Conservation (phyloP, 164 flowering plant genomes). For the Liquidambar formosana region DNA sequence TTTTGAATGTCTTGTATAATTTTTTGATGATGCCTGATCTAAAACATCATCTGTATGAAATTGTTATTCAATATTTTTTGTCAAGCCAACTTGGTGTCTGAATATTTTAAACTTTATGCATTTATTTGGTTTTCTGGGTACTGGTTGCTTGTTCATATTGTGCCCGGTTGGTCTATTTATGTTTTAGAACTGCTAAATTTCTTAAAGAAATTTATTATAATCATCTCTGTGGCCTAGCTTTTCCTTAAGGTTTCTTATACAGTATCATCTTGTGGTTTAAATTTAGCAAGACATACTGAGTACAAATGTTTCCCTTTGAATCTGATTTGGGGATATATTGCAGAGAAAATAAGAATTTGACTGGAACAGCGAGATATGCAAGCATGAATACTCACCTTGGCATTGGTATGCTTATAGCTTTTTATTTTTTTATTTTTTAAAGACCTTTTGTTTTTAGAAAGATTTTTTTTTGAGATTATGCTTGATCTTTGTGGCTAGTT, state of each 20-base stretch:
- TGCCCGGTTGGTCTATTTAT: background rate
- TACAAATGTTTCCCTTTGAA: background rate
- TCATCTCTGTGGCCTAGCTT: background rate
- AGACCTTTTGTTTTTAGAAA: background rate
- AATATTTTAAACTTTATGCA: background rate
- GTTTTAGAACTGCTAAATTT: background rate
- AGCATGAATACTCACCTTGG: slow-evolving; percentile 83
- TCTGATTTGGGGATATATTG: slow-evolving; percentile 4
- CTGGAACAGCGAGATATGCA: slow-evolving; percentile 79
- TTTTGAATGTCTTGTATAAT: background rate
- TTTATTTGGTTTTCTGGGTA: background rate
- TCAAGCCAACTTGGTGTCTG: background rate
- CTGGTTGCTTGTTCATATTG: background rate
- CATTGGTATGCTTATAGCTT: slow-evolving; percentile 42
- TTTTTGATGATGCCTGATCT: background rate
- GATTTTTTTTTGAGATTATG: background rate
- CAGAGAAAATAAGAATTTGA: slow-evolving; percentile 79
- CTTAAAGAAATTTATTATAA: no score
- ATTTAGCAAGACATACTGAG: background rate
- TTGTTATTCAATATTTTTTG: background rate
- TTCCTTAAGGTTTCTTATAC: no score
- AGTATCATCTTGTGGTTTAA: background rate
- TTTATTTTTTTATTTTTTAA: background rate
- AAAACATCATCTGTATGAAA: background rate
- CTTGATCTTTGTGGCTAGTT: background rate